These are phyloP conservation scores for Candida glucosophila DNA, from an alignment of 1,139 yeast species.

Conservation along the genomic window DNA sequence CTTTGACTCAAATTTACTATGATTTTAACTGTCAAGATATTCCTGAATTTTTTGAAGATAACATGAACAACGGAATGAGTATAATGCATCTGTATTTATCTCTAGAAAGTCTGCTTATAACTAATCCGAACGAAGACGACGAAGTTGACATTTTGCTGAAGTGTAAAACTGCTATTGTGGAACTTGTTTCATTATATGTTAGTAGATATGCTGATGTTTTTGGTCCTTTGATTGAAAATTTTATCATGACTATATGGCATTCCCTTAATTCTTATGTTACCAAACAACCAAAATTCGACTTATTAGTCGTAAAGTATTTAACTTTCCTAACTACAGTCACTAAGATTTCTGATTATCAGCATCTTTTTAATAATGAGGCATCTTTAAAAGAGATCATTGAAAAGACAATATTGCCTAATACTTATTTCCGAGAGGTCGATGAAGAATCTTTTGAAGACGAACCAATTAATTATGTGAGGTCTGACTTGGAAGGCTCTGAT, in stretches of 20 bases:
- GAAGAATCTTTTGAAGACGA: constrained; percentile 95
- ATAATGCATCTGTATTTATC: constrained; percentile 73
- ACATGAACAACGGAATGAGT: constrained; percentile 68
- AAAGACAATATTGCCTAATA: constrained; percentile 81
- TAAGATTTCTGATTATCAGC: constrained; percentile 51
- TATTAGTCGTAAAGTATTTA: constrained; percentile 73
- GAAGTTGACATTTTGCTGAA: constrained; percentile 65
- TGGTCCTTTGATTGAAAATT: constrained; percentile 63
- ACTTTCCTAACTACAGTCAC: constrained; percentile 79
- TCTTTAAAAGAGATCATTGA: constrained; percentile 73
- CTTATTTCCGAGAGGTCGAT: constrained; percentile 75
- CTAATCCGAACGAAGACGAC: constrained; percentile 57
- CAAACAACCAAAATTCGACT: constrained; percentile 69
- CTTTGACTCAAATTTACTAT: constrained; percentile 73
- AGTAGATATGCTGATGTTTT: constrained; percentile 90
- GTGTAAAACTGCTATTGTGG: constrained; percentile 78
- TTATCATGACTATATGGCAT: constrained; percentile 79
- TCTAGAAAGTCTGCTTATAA: constrained; percentile 46
- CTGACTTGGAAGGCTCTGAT: constrained; percentile 93
- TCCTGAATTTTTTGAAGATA: constrained; percentile 96
- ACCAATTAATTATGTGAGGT: constrained; percentile 83
- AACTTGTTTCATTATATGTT: constrained; percentile 75
- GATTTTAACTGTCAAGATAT: constrained; percentile 97
- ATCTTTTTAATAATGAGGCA: constrained; percentile 55
- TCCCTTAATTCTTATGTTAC: constrained; percentile 57